These are phyloP conservation scores for California macrophylla DNA, from an alignment of 441 rosid species.

Conservation along the genomic window DNA sequence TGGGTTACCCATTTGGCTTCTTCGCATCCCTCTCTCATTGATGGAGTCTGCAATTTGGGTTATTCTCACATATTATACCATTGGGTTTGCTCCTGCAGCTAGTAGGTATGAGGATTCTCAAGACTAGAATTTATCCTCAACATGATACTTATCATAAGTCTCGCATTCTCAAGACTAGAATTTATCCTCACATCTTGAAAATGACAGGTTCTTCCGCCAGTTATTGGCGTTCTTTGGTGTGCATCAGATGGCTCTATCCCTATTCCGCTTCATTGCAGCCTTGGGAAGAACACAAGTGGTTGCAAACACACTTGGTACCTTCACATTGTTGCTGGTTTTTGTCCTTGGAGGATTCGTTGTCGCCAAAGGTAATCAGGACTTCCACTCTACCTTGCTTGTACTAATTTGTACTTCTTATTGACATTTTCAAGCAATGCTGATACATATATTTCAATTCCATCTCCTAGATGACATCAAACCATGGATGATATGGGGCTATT, in stretches of 20 bases:
- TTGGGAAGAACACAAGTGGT: constrained; percentile 71
- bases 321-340: constrained; percentile 55
- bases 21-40: constrained; percentile 51
- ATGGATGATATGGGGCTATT: constrained; percentile 81
- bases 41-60: constrained; percentile 62
- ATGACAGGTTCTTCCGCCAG: constrained; percentile 64
- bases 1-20: constrained; percentile 54
- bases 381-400: too few species aligned
- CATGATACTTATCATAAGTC: not conserved
- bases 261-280: constrained; percentile 77
- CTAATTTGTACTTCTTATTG: not conserved
- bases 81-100: constrained; percentile 60
- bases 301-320: constrained; percentile 53
- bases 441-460: too few species aligned
- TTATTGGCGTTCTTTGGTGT: constrained; percentile 52
- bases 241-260: constrained; percentile 81
- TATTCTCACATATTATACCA: constrained; percentile 53
- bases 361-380: constrained; percentile 66
- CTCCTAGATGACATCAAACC: constrained; percentile 53
- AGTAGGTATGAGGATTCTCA: constrained; percentile 31
- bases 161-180: too few species aligned
- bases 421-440: not conserved
- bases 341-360: constrained; percentile 83
- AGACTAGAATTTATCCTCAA: too few species aligned
- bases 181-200: not conserved